These are phyloP conservation scores for Calonectria hawksworthii DNA, from an alignment of 2,329 filamentous ascomycete genomes.

Conservation along the genomic window DNA sequence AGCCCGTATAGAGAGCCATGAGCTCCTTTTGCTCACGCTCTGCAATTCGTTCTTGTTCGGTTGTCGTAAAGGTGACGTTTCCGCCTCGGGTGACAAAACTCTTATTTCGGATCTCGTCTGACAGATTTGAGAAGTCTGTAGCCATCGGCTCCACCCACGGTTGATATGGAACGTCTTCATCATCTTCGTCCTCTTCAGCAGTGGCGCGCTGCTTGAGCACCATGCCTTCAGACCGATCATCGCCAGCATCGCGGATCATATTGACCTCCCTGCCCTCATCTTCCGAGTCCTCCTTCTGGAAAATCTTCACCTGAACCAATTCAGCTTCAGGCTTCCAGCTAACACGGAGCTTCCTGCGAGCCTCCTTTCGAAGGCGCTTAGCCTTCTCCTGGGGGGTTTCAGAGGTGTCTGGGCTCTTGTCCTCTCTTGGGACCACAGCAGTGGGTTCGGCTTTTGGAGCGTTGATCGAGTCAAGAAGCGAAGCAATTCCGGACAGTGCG, in stretches of 20 bases:
- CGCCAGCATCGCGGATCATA: constrained; percentile 79
- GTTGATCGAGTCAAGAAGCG: constrained; percentile 66
- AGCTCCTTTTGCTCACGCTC: constrained; percentile 71
- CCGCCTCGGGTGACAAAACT: constrained; percentile 70
- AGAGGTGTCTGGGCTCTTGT: constrained; percentile 60
- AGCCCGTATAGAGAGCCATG: constrained; percentile 71
- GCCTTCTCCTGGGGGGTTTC: constrained; percentile 78
- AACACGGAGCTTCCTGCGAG: constrained; percentile 78
- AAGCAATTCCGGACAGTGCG: constrained; percentile 65
- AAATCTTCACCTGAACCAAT: constrained; percentile 76
- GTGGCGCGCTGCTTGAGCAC: constrained; percentile 70
- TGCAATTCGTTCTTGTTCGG: constrained; percentile 68
- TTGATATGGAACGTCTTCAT: constrained; percentile 68
- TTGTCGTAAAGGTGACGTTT: constrained; percentile 62
- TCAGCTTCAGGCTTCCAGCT: constrained; percentile 77
- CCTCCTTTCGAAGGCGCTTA: constrained; percentile 80
- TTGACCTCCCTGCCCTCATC: constrained; percentile 77
- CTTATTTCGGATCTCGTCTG: constrained; percentile 60
- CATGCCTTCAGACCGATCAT: constrained; percentile 81
- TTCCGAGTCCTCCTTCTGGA: constrained; percentile 80
- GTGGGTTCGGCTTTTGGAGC: constrained; percentile 55
- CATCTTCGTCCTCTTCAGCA: constrained; percentile 68
- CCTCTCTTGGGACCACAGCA: constrained; percentile 66
- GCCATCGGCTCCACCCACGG: constrained; percentile 65
- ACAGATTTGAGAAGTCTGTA: constrained; percentile 63